Evolutionary conservation across 1,284 basidiomycete genomes (phyloP).

Genomic region (Apiotrichum laibachii): DNA sequence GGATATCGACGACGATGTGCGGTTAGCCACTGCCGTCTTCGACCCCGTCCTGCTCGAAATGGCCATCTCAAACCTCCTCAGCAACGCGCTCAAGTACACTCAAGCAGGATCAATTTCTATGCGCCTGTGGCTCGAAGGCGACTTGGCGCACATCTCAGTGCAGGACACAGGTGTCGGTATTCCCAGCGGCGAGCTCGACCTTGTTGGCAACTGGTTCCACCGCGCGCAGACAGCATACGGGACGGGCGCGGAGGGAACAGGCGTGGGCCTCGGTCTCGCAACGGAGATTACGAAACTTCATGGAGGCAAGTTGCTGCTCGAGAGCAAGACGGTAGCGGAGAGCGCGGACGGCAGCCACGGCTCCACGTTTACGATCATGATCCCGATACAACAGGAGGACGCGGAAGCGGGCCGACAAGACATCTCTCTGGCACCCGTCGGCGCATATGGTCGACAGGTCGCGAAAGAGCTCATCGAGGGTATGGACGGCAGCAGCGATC

Average conservation of each 20-base stretch:
- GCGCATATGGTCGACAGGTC: constrained; percentile 20
- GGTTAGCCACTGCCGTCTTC: constrained; percentile 20
- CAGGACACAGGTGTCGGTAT: constrained; percentile 48
- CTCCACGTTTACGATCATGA: constrained; percentile 21
- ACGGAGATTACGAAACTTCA: constrained; percentile 51
- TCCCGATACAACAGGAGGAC: constrained; percentile 10
- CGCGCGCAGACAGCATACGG: constrained; percentile 7
- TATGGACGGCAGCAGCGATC: background rate
- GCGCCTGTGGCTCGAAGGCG: constrained; percentile 17
- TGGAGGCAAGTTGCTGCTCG: constrained; percentile 48
- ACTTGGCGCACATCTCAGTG: constrained; percentile 31
- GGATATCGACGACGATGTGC: constrained; percentile 23
- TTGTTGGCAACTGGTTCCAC: constrained; percentile 5
- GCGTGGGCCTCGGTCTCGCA: constrained; percentile 26
- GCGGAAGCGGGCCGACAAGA: background rate
- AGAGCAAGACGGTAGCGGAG: background rate
- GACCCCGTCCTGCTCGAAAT: constrained; percentile 47
- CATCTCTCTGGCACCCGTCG: constrained; percentile 5
- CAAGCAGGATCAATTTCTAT: constrained; percentile 23
- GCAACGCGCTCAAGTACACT: constrained; percentile 39
- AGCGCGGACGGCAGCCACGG: background rate
- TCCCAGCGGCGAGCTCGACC: constrained; percentile 24
- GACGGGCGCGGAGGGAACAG: constrained; percentile 15
- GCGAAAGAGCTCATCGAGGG: constrained; percentile 2
- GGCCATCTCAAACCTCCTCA: constrained; percentile 37